Evolutionary conservation across 2,329 filamentous ascomycete genomes (phyloP), one percentile per base, ranked within the genome.

Genomic region (Phyllosticta citribraziliensis): DNA sequence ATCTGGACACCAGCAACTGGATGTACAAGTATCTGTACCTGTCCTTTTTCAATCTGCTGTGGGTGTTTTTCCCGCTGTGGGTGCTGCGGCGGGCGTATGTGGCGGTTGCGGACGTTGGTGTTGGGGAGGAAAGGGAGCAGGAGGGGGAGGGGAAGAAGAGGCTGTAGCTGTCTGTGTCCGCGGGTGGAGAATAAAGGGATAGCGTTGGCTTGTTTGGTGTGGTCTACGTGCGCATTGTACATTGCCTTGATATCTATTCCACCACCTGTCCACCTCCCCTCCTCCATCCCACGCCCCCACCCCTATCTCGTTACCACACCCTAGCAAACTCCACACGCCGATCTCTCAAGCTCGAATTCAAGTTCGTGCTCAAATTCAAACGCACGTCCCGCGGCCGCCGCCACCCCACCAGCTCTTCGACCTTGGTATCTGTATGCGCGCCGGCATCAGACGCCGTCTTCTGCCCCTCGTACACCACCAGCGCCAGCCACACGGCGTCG

Each of bases 401-500:
- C 33, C 5, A 2, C 8, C 9, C 22, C 52, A 50, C 14, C 30
- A 14, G 20, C 50, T 10, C 30, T 27, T 22, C 22, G 2, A 22
- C 3, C 3, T 22, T 22, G 22, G 2, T 22, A 22, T 3, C 22
- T 22, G 22, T 3, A 2, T 22, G 2, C 22, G 22, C 22, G 3
- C 3, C 22, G n/a, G n/a, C n/a, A n/a, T n/a, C n/a, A n/a, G n/a
- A n/a, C n/a, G n/a, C n/a, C n/a, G n/a, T 58, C 33, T 11, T 6
- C 24, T 47, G 52, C 20, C 12, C 52, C 40, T 52, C 19, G 22
- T 20, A 56, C 35, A 47, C 22, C 25, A 60, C 5, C 12, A 60
- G 4, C 20, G 60, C 55, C 51, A 93, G 73, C 90, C 90, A 95
- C 3, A 94, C 86, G 1, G 88, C 87, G 76, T 94, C 89, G 0